Evolutionary conservation across 345 rosid genomes (phyloP), one percentile per base, ranked within the genome.

Genomic region (Mangifera indica): DNA sequence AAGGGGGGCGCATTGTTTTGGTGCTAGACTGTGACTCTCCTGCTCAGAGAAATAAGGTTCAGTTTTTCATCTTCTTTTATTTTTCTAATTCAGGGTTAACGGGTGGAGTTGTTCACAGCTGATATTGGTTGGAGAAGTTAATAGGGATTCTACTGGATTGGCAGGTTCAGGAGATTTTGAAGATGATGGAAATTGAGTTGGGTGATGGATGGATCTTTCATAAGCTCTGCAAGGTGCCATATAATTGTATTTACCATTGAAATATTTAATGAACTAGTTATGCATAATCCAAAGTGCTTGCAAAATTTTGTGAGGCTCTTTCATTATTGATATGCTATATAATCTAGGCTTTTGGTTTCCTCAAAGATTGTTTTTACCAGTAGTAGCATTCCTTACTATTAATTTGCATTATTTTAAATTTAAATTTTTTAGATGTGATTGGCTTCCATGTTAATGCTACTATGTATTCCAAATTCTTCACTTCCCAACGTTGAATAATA

Each of bases 161-260:
- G 71, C 72, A 95, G 99, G 93, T 91, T 58, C 80, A 86, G 67
- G 96, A 92, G 66, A 93, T 89, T 67, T 74, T 85, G 71, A 82
- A 85, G 72, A 85, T 85, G 91, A 91, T 91, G 93, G 99, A 95
- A 77, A 65, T 78, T 65, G 98, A 92, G 73, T 84, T 92, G 63
- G 96, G 91, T 55, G 85, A 69, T 59, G 96, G 86, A 55, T 95
- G 98, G 99, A 88, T 95, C 68, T 85, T 84, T 74, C 93, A 81
- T 66, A 81, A 84, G 68, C 84, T 72, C 59, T 92, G 98, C 61
- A 86, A 87, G 96, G 98, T 89, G 70, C 69, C 20, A 13, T 67
- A 42, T 67, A 42, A 32, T 55, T 65, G 9, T 22, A 17, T 62
- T 45, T 21, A 12, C 24, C 17, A 25, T 21, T 3, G n/a, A 7